These are phyloP conservation scores for Phytophthora agathidicida DNA, from an alignment of 352 stramenopile genomes.

Conservation along the genomic window DNA sequence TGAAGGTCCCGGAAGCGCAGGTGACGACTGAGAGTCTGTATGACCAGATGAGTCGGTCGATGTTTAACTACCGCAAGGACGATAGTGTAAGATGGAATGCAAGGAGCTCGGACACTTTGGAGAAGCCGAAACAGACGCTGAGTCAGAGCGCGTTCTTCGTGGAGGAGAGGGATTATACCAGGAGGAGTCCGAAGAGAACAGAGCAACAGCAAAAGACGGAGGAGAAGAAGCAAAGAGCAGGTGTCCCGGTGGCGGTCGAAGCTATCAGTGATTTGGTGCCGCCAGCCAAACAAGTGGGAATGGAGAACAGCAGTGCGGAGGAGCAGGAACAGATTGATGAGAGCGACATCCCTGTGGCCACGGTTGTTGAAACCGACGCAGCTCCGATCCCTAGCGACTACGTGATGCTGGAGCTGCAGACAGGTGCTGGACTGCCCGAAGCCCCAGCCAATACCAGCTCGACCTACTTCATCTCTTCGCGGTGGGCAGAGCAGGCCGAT, in stretches of 20 bases:
- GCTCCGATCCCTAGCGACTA: conserved; percentile 70
- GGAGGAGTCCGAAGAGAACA: conserved; percentile 14
- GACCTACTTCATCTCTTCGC: conserved; percentile 85
- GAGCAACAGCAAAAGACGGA: conserved; percentile 2
- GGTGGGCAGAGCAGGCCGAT: conserved; percentile 78
- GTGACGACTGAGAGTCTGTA: conserved; percentile 36
- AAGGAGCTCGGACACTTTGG: conserved; percentile 5
- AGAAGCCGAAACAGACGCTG: conserved; percentile 34
- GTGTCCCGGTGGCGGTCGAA: conserved; percentile 25
- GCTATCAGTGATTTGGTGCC: conserved; percentile 13
- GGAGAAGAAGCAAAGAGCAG: conserved; percentile 8
- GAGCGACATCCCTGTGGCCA: conserved; percentile 58
- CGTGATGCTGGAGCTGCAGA: conserved; percentile 84
- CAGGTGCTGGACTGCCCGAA: conserved; percentile 58
- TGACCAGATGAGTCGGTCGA: conserved; percentile 64
- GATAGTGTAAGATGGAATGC: conserved; percentile 36
- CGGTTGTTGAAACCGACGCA: conserved; percentile 46
- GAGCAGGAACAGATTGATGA: conserved; percentile 17
- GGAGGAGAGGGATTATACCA: conserved; percentile 61
- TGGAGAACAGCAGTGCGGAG: conserved; percentile 10
- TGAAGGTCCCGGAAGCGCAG: conserved; percentile 37
- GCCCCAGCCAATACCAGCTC: conserved; percentile 41
- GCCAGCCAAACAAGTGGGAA: conserved; percentile 38
- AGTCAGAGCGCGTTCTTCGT: conserved; percentile 55
- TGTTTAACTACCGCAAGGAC: conserved; percentile 56